Conservation (phyloP, 2,329 filamentous ascomycete genomes). For the Aspergillus sp. region DNA sequence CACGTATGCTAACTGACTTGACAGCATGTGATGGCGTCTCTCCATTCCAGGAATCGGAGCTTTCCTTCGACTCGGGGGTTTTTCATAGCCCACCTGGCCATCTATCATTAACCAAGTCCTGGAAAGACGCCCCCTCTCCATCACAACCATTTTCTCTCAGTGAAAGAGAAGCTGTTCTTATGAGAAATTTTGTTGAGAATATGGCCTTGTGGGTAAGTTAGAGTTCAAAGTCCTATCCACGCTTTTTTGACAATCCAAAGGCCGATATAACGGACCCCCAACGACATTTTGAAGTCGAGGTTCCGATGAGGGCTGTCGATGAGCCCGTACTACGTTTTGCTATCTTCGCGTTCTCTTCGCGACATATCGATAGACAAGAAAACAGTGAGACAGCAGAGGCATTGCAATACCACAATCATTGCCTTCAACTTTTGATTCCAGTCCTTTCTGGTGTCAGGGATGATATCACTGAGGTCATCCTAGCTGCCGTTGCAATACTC, state of each 20-base stretch:
- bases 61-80: too few species aligned
- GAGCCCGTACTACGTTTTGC: conserved; percentile 27
- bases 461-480: conserved; percentile 23
- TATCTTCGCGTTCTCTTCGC: conserved; percentile 29
- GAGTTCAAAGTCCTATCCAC: too few species aligned
- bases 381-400: conserved; percentile 20
- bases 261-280: conserved; percentile 28
- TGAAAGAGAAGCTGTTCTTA: conserved; percentile 15
- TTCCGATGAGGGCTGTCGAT: conserved; percentile 24
- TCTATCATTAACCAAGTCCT: too few species aligned
- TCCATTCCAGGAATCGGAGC: too few species aligned
- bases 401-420: conserved; percentile 28
- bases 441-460: conserved; percentile 22
- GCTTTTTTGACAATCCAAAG: conserved; percentile 4
- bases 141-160: conserved; percentile 3
- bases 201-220: conserved; percentile 27
- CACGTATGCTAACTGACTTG: too few species aligned
- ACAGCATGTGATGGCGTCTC: too few species aligned
- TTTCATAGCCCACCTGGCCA: too few species aligned
- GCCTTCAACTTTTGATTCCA: conserved; percentile 29
- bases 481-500: conserved; percentile 28
- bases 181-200: conserved; percentile 28
- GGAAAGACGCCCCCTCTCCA: too few species aligned
- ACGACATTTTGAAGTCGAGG: conserved; percentile 27
- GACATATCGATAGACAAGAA: conserved; percentile 24